These are phyloP conservation scores for Lactarius sp. DNA, from an alignment of 768 basidiomycete species.

Conservation along the genomic window DNA sequence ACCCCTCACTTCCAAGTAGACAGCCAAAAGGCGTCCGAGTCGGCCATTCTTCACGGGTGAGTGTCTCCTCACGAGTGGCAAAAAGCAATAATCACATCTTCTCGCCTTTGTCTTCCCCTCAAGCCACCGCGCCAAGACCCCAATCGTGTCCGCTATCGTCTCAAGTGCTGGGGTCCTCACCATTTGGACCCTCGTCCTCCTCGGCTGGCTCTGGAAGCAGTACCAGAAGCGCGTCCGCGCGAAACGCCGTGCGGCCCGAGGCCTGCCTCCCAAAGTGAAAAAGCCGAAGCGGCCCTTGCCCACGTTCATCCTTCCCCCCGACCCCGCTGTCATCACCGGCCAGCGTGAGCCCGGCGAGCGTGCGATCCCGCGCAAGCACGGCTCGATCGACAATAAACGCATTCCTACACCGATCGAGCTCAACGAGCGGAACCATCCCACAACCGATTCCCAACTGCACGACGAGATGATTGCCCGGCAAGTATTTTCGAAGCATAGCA, in stretches of 20 bases:
- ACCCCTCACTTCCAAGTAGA: background rate
- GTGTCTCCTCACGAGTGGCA: background rate
- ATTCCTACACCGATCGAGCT: constrained; percentile 3
- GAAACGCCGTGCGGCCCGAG: constrained; percentile 15
- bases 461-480: constrained; percentile 18
- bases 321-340: constrained; percentile 23
- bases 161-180: constrained; percentile 5
- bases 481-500: constrained; percentile 19
- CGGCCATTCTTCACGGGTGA: constrained; percentile 16
- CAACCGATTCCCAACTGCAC: background rate
- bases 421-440: background rate
- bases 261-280: constrained; percentile 17
- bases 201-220: constrained; percentile 18
- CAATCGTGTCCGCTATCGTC: constrained; percentile 21
- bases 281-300: constrained; percentile 14
- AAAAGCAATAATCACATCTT: no score
- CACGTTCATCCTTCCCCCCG: constrained; percentile 25
- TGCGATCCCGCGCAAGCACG: constrained; percentile 14
- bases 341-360: constrained; percentile 19
- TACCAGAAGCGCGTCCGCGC: constrained; percentile 19
- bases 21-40: background rate
- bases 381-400: background rate
- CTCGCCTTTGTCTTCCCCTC: background rate
- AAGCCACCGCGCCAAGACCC: constrained; percentile 24
- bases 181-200: constrained; percentile 20